Conservation (phyloP, 1,284 basidiomycete genomes). For the Taiwanofungus camphoratus region DNA sequence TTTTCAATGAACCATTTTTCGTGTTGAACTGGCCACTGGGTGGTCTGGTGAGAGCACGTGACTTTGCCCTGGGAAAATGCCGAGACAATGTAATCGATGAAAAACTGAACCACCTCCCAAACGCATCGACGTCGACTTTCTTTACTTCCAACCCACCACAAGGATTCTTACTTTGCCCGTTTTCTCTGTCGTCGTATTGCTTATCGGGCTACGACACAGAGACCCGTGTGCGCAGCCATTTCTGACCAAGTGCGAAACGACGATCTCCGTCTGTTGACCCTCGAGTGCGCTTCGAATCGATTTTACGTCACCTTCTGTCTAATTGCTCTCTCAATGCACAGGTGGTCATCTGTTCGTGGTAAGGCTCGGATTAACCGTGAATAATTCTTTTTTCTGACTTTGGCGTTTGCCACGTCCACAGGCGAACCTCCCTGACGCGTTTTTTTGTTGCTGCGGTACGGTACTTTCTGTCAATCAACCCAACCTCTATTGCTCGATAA, state of each 20-base stretch:
- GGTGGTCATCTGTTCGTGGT: slow-evolving; percentile 81
- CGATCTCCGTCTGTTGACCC: slow-evolving; percentile 79
- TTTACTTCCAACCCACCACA: not conserved
- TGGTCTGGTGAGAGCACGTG: no score
- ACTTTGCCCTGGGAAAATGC: slow-evolving; percentile 7
- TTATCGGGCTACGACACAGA: slow-evolving; percentile 33
- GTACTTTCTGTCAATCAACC: slow-evolving; percentile 13
- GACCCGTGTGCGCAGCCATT: slow-evolving; percentile 46
- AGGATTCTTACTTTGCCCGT: not conserved
- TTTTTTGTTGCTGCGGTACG: slow-evolving; percentile 23
- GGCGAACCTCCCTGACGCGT: slow-evolving; percentile 77
- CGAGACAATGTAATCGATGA: slow-evolving; percentile 21
- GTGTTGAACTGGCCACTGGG: no score
- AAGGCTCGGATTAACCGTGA: slow-evolving; percentile 20
- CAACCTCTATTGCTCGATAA: slow-evolving; percentile 15
- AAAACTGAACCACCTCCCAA: slow-evolving; percentile 11
- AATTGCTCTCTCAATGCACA: slow-evolving; percentile 25
- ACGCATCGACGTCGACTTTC: slow-evolving; percentile 1
- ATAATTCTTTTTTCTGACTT: slow-evolving; percentile 6
- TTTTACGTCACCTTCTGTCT: slow-evolving; percentile 5
- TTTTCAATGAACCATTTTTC: no score
- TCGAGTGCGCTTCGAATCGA: slow-evolving; percentile 47
- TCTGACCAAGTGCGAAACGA: slow-evolving; percentile 68
- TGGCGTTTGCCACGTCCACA: slow-evolving; percentile 21
- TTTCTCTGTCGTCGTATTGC: slow-evolving; percentile 32